Conservation (phyloP, 2,329 filamentous ascomycete species). For the Bisporella sp. region DNA sequence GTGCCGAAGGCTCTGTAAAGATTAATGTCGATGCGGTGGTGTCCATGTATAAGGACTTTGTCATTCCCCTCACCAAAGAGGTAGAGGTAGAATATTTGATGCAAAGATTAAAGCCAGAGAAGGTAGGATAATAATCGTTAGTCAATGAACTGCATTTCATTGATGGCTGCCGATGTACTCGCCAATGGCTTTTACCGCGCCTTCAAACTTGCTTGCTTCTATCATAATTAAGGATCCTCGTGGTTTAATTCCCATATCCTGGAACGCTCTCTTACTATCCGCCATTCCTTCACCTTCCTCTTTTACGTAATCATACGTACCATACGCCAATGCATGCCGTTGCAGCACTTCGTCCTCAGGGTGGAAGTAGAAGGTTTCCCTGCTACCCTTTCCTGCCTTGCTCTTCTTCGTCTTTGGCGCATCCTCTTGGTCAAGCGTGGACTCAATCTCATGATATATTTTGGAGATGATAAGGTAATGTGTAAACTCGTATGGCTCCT, state of each 20-base stretch:
- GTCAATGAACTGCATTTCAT: slow-evolving; percentile 17
- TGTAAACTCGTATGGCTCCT: slow-evolving; percentile 86
- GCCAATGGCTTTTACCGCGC: slow-evolving; percentile 66
- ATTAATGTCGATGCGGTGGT: slow-evolving; percentile 91
- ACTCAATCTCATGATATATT: slow-evolving; percentile 84
- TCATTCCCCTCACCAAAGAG: slow-evolving; percentile 96
- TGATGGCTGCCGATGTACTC: slow-evolving; percentile 60
- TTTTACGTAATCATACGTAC: slow-evolving; percentile 71
- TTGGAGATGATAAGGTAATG: slow-evolving; percentile 91
- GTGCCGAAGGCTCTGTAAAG: slow-evolving; percentile 57
- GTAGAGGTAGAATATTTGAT: slow-evolving; percentile 98
- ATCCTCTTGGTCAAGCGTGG: slow-evolving; percentile 64
- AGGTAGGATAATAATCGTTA: slow-evolving; percentile 2
- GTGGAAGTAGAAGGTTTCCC: slow-evolving; percentile 81
- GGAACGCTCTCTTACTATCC: slow-evolving; percentile 91
- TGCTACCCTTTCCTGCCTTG: slow-evolving; percentile 55
- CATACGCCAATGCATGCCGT: slow-evolving; percentile 62
- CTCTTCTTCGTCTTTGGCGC: slow-evolving; percentile 55
- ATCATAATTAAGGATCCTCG: slow-evolving; percentile 82
- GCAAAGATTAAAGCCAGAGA: slow-evolving; percentile 61
- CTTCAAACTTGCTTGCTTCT: slow-evolving; percentile 69
- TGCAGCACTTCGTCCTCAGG: slow-evolving; percentile 89
- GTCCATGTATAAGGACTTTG: slow-evolving; percentile 82
- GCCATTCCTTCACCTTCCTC: slow-evolving; percentile 69
- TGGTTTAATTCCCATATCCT: slow-evolving; percentile 83